A percentile compares a stretch with the other conserved stretches of the same genome.
These are phyloP conservation scores for Starmera amethionina DNA, from an alignment of 805 yeast species.

Conservation along the genomic window DNA sequence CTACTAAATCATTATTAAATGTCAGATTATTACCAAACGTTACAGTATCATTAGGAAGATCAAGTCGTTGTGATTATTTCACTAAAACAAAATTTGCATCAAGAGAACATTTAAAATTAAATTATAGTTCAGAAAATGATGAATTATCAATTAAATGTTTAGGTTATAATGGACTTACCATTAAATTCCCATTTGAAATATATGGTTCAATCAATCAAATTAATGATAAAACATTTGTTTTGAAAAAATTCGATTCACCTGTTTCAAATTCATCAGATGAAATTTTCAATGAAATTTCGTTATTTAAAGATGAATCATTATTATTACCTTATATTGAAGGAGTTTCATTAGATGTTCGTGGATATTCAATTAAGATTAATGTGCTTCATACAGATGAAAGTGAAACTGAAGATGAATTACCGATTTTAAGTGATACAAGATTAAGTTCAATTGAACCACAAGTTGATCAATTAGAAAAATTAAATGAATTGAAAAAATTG, in stretches of 20 bases:
- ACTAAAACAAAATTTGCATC: conserved; percentile 49
- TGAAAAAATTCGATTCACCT: conserved; percentile 8
- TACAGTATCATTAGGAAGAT: conserved; percentile 35
- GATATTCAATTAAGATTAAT: conserved; percentile 46
- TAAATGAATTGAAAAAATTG: neutral
- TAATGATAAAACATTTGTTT: conserved; percentile 15
- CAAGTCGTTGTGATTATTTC: conserved; percentile 43
- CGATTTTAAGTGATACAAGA: conserved; percentile 13
- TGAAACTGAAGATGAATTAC: conserved; percentile 28
- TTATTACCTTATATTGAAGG: conserved; percentile 54
- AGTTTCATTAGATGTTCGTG: conserved; percentile 60
- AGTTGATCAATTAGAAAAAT: conserved; percentile 4
- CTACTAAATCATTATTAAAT: conserved; percentile 7
- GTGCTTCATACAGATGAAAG: conserved; percentile 34
- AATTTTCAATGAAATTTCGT: conserved; percentile 29
- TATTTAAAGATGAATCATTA: conserved; percentile 55
- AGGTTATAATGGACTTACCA: conserved; percentile 75
- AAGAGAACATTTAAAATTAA: conserved; percentile 50
- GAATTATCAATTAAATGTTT: conserved; percentile 52
- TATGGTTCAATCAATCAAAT: conserved; percentile 21
- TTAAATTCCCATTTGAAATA: conserved; percentile 46
- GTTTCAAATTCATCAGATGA: conserved; percentile 7
- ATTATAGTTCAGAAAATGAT: conserved; percentile 30
- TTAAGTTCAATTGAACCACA: conserved; percentile 9
- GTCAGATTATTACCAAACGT: conserved; percentile 12